phyloP scores from a whole-genome alignment of 177 flowering plant species.

The Vitis hybrid region DNA sequence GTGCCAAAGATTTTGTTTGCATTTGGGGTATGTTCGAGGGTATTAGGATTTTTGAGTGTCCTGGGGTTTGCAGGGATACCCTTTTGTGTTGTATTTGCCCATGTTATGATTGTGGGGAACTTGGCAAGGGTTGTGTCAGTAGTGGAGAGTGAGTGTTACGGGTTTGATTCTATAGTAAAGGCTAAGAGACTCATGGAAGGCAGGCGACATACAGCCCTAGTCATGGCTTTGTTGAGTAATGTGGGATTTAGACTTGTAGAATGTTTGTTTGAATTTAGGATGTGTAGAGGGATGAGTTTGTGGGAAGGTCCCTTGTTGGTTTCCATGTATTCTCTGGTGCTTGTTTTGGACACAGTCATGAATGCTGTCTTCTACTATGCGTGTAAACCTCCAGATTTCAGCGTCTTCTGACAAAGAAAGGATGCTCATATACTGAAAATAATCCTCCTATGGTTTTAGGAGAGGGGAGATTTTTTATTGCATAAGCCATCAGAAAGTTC shows the following conservation, averaged over 20 bases:
- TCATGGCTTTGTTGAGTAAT: conserved; percentile 33
- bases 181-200: conserved; percentile 30
- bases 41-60: conserved; percentile 23
- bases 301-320: conserved; percentile 35
- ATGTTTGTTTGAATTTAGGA: conserved; percentile 32
- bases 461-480: too few relatives aligned
- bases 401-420: too few relatives aligned
- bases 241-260: conserved; percentile 32
- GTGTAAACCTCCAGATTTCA: conserved; percentile 24
- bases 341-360: conserved; percentile 38
- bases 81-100: conserved; percentile 37
- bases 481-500: too few relatives aligned
- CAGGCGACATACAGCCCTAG: conserved; percentile 29
- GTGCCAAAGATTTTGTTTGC: conserved; percentile 18
- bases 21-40: conserved; percentile 21
- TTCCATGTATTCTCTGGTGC: conserved; percentile 41
- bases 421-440: too few relatives aligned
- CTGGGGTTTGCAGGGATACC: conserved; percentile 25
- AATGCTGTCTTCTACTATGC: conserved; percentile 36
- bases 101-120: conserved; percentile 35
- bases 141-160: conserved; percentile 30
- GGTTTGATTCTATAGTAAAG: conserved; percentile 27
- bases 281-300: conserved; percentile 27
- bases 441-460: too few relatives aligned
- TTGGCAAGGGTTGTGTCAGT: conserved; percentile 35